A percentile compares a stretch with the other conserved stretches of the same genome.
Evolutionary conservation across 345 rosid species (phyloP).

Genomic region (Salix brachista): DNA sequence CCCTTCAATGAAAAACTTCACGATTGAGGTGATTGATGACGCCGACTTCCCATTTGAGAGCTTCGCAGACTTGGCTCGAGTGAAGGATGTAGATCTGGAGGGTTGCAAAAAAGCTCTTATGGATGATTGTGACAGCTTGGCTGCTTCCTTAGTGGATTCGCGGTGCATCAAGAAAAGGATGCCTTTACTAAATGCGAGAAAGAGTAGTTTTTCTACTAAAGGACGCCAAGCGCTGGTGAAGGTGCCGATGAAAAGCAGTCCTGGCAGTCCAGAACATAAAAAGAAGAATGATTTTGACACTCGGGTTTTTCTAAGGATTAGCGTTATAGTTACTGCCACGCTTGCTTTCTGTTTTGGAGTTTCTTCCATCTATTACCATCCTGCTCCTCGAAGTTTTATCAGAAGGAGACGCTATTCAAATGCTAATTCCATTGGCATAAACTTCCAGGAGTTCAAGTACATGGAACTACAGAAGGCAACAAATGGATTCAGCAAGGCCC

Average conservation of each 20-base stretch:
- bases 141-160: conserved; percentile 20
- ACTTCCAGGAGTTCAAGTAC: conserved; percentile 27
- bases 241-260: conserved; percentile 25
- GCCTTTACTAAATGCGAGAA: conserved; percentile 26
- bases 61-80: conserved; percentile 22
- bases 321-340: conserved; percentile 14
- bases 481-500: conserved; percentile 16
- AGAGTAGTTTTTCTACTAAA: conserved; percentile 23
- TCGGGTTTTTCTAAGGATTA: conserved; percentile 6
- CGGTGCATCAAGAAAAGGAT: conserved; percentile 21
- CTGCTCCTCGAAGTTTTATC: conserved; percentile 6
- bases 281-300: not conserved
- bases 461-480: conserved; percentile 23
- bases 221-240: conserved; percentile 27
- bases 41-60: conserved; percentile 18
- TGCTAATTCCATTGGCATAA: conserved; percentile 15
- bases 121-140: conserved; percentile 28
- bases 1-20: conserved; percentile 14
- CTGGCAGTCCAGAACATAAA: not conserved
- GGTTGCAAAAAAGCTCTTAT: conserved; percentile 30
- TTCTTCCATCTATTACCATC: conserved; percentile 21
- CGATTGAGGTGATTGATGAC: conserved; percentile 21
- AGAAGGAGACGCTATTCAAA: not conserved
- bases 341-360: conserved; percentile 21
- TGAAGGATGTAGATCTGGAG: conserved; percentile 15